These are phyloP conservation scores for Solanum lycopersicoides DNA, from an alignment of 257 asterid species.

Conservation along the genomic window DNA sequence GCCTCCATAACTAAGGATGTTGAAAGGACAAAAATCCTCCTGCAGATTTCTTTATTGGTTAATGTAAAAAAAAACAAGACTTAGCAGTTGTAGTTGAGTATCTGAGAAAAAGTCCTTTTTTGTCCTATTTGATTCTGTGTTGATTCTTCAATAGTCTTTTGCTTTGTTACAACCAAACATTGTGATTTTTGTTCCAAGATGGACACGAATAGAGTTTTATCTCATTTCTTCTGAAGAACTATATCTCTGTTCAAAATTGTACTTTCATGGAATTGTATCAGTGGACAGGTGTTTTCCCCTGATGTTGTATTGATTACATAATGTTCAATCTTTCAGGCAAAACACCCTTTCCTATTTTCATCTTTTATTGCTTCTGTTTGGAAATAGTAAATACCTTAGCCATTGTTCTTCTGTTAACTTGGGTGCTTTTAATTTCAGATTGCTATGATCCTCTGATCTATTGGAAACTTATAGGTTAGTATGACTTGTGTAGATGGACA, in stretches of 20 bases:
- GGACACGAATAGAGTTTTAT: not conserved
- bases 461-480: conserved; percentile 42
- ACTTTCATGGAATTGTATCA: conserved; percentile 19
- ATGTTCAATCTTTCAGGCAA: conserved; percentile 43
- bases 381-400: not conserved
- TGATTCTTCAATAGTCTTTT: conserved; percentile 29
- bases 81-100: not conserved
- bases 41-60: not conserved
- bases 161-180: not conserved
- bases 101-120: not conserved
- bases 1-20: not conserved
- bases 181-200: not conserved
- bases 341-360: not conserved
- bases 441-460: conserved; percentile 68
- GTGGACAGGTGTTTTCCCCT: conserved; percentile 1
- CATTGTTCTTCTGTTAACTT: not conserved
- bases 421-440: conserved; percentile 25
- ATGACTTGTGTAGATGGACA: conserved; percentile 37
- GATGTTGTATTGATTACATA: conserved; percentile 10
- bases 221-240: not conserved
- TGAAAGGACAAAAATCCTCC: not conserved
- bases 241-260: not conserved
- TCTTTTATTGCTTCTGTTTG: not conserved
- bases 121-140: conserved; percentile 6
- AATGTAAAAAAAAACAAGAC: not conserved